phyloP scores from a whole-genome alignment of 2,329 filamentous ascomycete species.

The Claviceps sorghi region DNA sequence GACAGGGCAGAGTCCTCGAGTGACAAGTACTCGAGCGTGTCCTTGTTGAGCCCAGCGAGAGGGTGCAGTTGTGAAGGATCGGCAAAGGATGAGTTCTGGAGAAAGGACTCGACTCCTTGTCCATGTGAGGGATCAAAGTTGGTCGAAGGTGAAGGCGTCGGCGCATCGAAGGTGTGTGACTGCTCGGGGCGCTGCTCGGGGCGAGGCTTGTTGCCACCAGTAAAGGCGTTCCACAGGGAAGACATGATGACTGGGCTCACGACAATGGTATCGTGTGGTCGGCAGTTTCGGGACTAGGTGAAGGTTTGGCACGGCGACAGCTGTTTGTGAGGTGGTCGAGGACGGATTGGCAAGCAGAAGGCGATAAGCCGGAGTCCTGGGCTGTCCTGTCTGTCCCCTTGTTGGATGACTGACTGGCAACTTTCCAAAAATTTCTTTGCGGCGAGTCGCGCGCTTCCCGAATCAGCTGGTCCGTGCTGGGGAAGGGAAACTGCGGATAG shows the following conservation, averaged over 20 bases:
- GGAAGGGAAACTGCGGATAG: neutral
- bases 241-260: slow-evolving; percentile 28
- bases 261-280: neutral
- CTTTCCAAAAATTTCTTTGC: slow-evolving; percentile 7
- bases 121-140: slow-evolving; percentile 58
- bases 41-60: slow-evolving; percentile 80
- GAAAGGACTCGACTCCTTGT: slow-evolving; percentile 75
- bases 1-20: slow-evolving; percentile 86
- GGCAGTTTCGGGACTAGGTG: neutral
- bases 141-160: slow-evolving; percentile 36
- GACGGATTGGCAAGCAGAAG: slow-evolving; percentile 5
- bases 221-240: slow-evolving; percentile 46
- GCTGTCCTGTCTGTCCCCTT: neutral
- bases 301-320: slow-evolving; percentile 4
- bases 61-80: slow-evolving; percentile 86
- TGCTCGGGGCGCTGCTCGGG: slow-evolving; percentile 23
- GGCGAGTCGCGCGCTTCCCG: neutral
- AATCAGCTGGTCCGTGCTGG: slow-evolving; percentile 3
- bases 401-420: neutral
- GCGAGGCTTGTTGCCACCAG: slow-evolving; percentile 39
- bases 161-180: slow-evolving; percentile 20
- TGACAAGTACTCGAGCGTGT: slow-evolving; percentile 85
- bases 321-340: slow-evolving; percentile 4
- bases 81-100: slow-evolving; percentile 60
- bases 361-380: slow-evolving; percentile 7